Percentiles rank a stretch among this genome's conserved stretches.
phyloP scores from a whole-genome alignment of 345 rosid species.

The Angophora floribunda region DNA sequence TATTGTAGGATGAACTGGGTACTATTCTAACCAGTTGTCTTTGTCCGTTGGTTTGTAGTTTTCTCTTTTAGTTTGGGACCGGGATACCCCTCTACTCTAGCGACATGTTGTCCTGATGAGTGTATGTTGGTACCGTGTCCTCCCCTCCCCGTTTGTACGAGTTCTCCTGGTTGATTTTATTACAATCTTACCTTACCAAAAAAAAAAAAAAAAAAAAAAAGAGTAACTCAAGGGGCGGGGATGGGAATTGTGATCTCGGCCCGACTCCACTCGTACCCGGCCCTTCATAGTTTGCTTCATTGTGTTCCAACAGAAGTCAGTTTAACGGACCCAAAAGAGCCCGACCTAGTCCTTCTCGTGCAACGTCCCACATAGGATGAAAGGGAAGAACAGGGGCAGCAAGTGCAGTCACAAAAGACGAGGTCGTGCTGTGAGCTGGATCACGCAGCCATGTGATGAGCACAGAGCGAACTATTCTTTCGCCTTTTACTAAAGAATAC shows the following conservation, averaged over 20 bases:
- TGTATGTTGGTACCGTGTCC: too few species aligned
- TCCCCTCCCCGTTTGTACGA: too few species aligned
- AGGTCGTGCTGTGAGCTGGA: background rate
- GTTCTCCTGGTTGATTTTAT: too few species aligned
- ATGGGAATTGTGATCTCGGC: background rate
- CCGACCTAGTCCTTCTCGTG: background rate
- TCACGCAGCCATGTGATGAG: background rate
- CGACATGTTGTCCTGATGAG: too few species aligned
- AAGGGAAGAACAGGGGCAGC: background rate
- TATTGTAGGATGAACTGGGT: too few species aligned
- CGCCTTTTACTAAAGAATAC: conserved; percentile 46
- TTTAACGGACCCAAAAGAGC: background rate
- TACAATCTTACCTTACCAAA: too few species aligned
- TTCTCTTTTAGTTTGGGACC: too few species aligned
- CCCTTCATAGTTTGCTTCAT: background rate
- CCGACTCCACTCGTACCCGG: background rate
- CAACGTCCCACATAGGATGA: background rate
- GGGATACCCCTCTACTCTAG: too few species aligned
- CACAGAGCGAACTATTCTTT: conserved; percentile 35
- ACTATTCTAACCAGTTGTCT: too few species aligned
- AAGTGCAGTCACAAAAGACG: background rate
- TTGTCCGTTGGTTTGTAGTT: too few species aligned
- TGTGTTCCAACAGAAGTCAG: background rate
- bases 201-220: too few species aligned
- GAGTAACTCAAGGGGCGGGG: background rate